Percentiles rank a stretch among this genome's conserved stretches.
phyloP scores from a whole-genome alignment of 768 basidiomycete genomes.

The Clitopilus hobsonii region DNA sequence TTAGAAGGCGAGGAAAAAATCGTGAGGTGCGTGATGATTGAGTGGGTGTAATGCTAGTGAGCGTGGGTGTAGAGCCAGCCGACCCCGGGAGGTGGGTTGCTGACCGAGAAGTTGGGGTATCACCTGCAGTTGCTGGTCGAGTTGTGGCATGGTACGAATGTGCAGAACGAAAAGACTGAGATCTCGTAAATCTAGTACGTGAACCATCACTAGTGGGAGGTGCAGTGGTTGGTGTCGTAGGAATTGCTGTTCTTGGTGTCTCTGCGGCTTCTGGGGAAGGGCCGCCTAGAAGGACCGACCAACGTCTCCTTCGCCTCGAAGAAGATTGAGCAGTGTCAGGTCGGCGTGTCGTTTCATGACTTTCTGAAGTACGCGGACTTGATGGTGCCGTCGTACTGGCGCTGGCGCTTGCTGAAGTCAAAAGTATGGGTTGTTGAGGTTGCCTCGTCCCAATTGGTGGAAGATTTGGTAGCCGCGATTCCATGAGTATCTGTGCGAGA shows the following conservation, averaged over 20 bases:
- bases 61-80: conserved; percentile 15
- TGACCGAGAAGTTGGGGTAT: conserved; percentile 17
- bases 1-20: conserved; percentile 69
- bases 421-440: conserved; percentile 65
- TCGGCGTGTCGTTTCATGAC: conserved; percentile 24
- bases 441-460: conserved; percentile 66
- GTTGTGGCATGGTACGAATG: conserved; percentile 24
- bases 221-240: conserved; percentile 17
- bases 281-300: conserved; percentile 60
- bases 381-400: conserved; percentile 26
- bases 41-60: conserved; percentile 17
- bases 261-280: conserved; percentile 19
- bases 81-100: conserved; percentile 16
- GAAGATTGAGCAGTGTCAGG: conserved; percentile 27
- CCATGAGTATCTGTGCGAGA: conserved; percentile 67
- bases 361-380: conserved; percentile 46
- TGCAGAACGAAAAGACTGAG: conserved; percentile 36
- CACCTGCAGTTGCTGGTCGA: conserved; percentile 21
- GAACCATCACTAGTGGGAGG: conserved; percentile 21
- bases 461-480: conserved; percentile 72
- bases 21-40: conserved; percentile 47
- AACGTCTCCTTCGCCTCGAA: conserved; percentile 53
- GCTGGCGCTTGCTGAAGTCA: conserved; percentile 39
- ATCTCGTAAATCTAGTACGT: conserved; percentile 27
- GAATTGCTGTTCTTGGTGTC: conserved; percentile 11